Evolutionary conservation across 1,139 yeast genomes (phyloP).

Genomic region (Diutina mesorugosa): DNA sequence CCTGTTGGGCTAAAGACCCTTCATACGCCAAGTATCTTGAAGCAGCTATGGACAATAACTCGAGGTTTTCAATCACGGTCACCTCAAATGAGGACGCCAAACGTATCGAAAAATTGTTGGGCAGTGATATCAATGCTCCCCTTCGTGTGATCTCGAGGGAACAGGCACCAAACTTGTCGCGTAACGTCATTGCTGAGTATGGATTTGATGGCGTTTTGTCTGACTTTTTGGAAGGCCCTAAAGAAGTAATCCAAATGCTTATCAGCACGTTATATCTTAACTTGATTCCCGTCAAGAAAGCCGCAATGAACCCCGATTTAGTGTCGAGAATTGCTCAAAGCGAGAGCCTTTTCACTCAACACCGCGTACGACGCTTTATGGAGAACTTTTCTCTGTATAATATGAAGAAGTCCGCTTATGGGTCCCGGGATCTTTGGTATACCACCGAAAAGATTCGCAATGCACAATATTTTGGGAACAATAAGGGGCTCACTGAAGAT

Average conservation of each 20-base stretch:
- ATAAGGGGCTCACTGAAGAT: constrained; percentile 30
- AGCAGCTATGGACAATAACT: constrained; percentile 38
- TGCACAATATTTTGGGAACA: constrained; percentile 21
- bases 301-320: constrained; percentile 26
- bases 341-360: not conserved
- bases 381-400: constrained; percentile 38
- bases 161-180: constrained; percentile 10
- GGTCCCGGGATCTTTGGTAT: constrained; percentile 36
- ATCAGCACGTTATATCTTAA: constrained; percentile 47
- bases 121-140: constrained; percentile 20
- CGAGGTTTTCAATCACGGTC: constrained; percentile 37
- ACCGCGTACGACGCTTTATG: constrained; percentile 12
- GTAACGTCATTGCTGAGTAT: constrained; percentile 20
- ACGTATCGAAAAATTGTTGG: constrained; percentile 20
- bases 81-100: constrained; percentile 29
- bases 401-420: constrained; percentile 45
- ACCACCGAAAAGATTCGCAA: constrained; percentile 20
- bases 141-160: constrained; percentile 14
- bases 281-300: constrained; percentile 47
- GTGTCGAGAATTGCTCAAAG: constrained; percentile 16
- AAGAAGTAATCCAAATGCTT: constrained; percentile 62
- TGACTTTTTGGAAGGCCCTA: constrained; percentile 67
- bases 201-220: constrained; percentile 77
- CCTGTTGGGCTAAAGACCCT: constrained; percentile 40
- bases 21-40: constrained; percentile 44